Percentiles rank a stretch among this genome's conserved stretches.
These are phyloP conservation scores for Ballota nigra DNA, from an alignment of 257 asterid genomes.

Conservation along the genomic window DNA sequence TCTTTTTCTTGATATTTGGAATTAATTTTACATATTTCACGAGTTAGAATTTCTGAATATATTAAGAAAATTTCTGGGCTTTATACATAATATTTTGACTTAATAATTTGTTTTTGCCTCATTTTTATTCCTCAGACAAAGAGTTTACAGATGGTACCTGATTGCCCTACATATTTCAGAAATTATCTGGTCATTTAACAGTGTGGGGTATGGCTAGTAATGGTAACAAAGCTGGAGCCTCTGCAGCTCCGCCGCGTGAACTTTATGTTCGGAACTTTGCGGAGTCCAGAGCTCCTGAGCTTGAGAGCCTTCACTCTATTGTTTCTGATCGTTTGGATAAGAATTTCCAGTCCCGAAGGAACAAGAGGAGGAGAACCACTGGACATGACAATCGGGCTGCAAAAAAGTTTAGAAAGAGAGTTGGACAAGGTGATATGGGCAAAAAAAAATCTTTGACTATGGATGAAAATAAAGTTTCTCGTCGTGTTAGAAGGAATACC, in stretches of 20 bases:
- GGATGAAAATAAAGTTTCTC: constrained; percentile 44
- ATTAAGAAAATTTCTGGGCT: no score
- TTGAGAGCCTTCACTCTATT: constrained; percentile 60
- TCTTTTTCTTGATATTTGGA: background rate
- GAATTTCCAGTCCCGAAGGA: constrained; percentile 62
- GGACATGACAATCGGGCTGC: constrained; percentile 60
- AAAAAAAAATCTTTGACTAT: constrained; percentile 22
- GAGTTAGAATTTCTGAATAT: background rate
- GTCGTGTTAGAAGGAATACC: constrained; percentile 60
- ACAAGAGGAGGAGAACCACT: constrained; percentile 84
- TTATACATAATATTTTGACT: background rate
- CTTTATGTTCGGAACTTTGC: constrained; percentile 67
- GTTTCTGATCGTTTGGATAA: constrained; percentile 54
- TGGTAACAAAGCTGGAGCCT: constrained; percentile 35
- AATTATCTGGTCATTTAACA: constrained; percentile 14
- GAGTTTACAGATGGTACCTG: constrained; percentile 9
- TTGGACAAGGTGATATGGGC: constrained; percentile 23
- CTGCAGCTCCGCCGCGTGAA: constrained; percentile 59
- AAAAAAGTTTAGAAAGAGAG: constrained; percentile 46
- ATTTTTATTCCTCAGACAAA: constrained; percentile 17
- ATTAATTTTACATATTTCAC: background rate
- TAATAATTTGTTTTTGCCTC: background rate
- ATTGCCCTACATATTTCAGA: background rate
- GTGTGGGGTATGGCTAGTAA: constrained; percentile 34
- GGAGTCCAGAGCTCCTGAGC: constrained; percentile 78